Base-by-base conservation (phyloP, 345 rosid genomes). In the Viola odorata region DNA sequence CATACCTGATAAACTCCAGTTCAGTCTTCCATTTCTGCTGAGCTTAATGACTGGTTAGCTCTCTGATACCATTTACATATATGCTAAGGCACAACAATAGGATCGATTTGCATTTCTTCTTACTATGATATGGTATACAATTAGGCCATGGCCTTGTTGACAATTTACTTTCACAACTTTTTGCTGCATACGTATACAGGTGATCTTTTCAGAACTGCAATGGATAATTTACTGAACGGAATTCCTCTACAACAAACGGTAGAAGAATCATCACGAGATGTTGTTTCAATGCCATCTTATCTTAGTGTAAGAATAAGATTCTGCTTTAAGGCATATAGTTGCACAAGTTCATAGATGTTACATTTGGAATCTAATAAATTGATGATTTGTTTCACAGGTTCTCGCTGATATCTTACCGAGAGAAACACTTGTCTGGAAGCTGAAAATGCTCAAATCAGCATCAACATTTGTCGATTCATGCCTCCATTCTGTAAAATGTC, bases 341-440 rank as follows among this genome's bases (percentile, higher is more conserved):
- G 32, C 32, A 23, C 2, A 2, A 23, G 32, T 23, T 23, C 32
- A 0, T 23, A 23, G 32, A 23, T 23, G 32, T 23, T 23, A 23
- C 32, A 23, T 23, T n/a, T n/a, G n/a, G n/a, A n/a, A n/a, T n/a
- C n/a, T n/a, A n/a, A n/a, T n/a, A 36, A 70, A 58, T 72, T 66
- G 57, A 60, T 50, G 41, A 37, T 69, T 58, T 69, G 47, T 58
- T 13, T 73, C 50, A 65, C 85, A 89, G 94, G 79, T 78, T 69
- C 77, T 86, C 42, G 69, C 76, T 58, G 80, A 76, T 62, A 71
- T 82, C 48, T 65, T 85, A 47, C 83, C 90, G 0, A 84, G 77
- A 75, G 82, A 80, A 50, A 82, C 91, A 12, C 80, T 90, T 74
- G 67, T 68, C 6, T 90, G 91, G 97, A 87, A 87, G 79, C 82